Percentiles rank a stretch among this genome's conserved stretches.
phyloP scores from a whole-genome alignment of 2,329 filamentous ascomycete genomes.

The Beauveria sp. region DNA sequence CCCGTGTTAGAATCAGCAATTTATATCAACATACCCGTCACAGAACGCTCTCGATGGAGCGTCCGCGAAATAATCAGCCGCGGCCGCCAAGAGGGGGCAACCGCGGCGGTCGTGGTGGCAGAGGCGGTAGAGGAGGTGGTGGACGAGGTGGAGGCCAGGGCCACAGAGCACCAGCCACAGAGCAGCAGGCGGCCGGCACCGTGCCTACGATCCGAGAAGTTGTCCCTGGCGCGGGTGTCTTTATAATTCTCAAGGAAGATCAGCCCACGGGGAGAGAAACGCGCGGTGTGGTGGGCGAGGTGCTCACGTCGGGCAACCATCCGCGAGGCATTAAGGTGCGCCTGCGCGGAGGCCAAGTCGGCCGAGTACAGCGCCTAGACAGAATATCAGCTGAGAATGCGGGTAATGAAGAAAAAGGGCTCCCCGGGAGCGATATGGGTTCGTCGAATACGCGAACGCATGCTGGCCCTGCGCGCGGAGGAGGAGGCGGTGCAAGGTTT shows the following conservation, averaged over 20 bases:
- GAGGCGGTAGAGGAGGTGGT: conserved; percentile 7
- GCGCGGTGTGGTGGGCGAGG: conserved; percentile 54
- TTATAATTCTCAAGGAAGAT: conserved; percentile 68
- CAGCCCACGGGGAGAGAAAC: conserved; percentile 68
- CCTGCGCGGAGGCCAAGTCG: conserved; percentile 62
- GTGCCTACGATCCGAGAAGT: conserved; percentile 47
- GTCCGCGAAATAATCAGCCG: conserved; percentile 26
- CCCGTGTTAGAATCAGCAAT: background rate
- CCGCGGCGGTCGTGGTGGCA: conserved; percentile 15
- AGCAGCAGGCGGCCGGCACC: conserved; percentile 27
- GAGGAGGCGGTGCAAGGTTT: conserved; percentile 15
- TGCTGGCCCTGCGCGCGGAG: conserved; percentile 11
- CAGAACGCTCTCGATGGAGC: conserved; percentile 20
- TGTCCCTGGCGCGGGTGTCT: conserved; percentile 54
- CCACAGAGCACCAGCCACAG: conserved; percentile 20
- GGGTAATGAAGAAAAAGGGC: conserved; percentile 7
- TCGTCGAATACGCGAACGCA: background rate
- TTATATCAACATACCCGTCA: background rate
- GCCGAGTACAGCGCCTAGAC: conserved; percentile 61
- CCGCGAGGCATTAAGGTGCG: conserved; percentile 74
- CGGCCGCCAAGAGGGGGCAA: conserved; percentile 14
- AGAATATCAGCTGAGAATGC: conserved; percentile 14
- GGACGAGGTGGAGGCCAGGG: conserved; percentile 13
- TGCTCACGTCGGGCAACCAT: conserved; percentile 67
- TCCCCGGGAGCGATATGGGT: no score